Base-by-base conservation (phyloP, 2,329 filamentous ascomycete genomes). In the Aspergillus udagawae region DNA sequence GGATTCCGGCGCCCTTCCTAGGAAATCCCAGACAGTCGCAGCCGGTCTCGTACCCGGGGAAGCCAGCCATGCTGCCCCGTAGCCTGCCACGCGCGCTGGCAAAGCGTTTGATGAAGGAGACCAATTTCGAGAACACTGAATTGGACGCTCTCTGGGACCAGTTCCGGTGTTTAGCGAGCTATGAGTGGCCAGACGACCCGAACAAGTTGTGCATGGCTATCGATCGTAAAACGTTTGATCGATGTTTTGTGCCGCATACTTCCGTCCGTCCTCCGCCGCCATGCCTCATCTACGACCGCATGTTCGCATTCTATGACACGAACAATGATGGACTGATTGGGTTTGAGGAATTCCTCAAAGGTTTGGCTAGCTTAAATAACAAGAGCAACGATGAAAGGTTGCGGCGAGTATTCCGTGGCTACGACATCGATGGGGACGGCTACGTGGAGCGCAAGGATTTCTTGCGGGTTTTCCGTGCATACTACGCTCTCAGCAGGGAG, bases 61-160 rank as follows among this genome's bases (percentile, higher is more conserved):
- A 95, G 67, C 91, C 92, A 9, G 85, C 89, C 60, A 84, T 84
- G 62, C 85, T 89, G 65, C 80, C 85, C 20, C 82, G 85, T 21
- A 85, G 80, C 48, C 80, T 97, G n/a, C 84, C 87, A 0, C 82
- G 85, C 27, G 73, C 79, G 1, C 76, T 94, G 41, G 87, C 90
- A 53, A 83, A 86, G 53, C 86, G 86, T 58, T 80, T 92, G 54
- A 85, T 85, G 29, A 82, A 82, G 54, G 87, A 90, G 60, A 92
- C 89, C 0, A 86, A 86, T 20, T 90, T 95, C 73, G 92, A 97
- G 68, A 84, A 89, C 28, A 88, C 91, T 1, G 91, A 96, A 72
- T 79, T 99, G 5, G 93, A 97, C 75, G 93, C 92, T 6, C 85
- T 96, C 45, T 97, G 92, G 88, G 93, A 97, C 69, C 93, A 97